Evolutionary conservation across 805 yeast species (phyloP).

Genomic region (Millerago galiae): DNA sequence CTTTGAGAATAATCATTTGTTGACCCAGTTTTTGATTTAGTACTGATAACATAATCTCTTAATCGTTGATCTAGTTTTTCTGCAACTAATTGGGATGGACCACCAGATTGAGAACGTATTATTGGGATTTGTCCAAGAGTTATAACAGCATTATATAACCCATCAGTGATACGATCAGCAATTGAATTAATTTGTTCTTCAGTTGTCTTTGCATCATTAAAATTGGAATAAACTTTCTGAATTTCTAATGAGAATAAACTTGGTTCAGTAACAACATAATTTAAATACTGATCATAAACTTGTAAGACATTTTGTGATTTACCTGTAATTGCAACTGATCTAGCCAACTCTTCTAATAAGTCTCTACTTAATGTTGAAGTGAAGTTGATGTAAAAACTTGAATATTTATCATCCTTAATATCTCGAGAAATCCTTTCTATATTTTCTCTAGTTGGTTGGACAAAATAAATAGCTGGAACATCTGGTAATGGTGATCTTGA

Average conservation of each 20-base stretch:
- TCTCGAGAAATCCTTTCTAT: constrained; percentile 65
- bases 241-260: constrained; percentile 77
- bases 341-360: constrained; percentile 82
- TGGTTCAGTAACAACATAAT: constrained; percentile 90
- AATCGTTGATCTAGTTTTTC: constrained; percentile 76
- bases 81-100: constrained; percentile 93
- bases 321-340: constrained; percentile 66
- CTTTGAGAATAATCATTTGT: constrained; percentile 39
- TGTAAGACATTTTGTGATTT: constrained; percentile 71
- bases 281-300: constrained; percentile 90
- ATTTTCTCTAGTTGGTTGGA: constrained; percentile 80
- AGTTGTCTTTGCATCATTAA: constrained; percentile 64
- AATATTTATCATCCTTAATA: constrained; percentile 67
- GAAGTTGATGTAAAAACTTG: constrained; percentile 77
- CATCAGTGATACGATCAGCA: constrained; percentile 70
- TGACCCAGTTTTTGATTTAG: constrained; percentile 27
- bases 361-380: constrained; percentile 73
- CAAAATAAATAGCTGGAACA: constrained; percentile 90
- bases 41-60: constrained; percentile 77
- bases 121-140: constrained; percentile 81
- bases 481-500: constrained; percentile 83
- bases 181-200: constrained; percentile 68
- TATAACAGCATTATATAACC: constrained; percentile 72
- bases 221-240: constrained; percentile 53
- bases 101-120: constrained; percentile 84